Conservation (phyloP, 2,329 filamentous ascomycete species). For the Aureobasidium pullulans region DNA sequence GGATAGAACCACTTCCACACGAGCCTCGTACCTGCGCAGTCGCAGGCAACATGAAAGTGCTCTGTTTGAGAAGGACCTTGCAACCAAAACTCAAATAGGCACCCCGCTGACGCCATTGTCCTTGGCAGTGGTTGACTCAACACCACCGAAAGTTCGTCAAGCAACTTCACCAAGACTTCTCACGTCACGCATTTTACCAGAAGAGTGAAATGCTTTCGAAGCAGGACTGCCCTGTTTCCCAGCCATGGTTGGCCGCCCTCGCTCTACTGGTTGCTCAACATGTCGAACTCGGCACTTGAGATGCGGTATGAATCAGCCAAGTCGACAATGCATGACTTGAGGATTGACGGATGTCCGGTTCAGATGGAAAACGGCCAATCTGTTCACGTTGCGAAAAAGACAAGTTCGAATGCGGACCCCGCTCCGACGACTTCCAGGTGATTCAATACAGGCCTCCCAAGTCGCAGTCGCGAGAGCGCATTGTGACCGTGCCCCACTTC, state of each 20-base stretch:
- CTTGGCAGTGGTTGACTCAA: no score
- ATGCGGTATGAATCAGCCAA: neutral
- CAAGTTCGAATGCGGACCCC: neutral
- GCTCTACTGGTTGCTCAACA: neutral
- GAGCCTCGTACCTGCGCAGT: no score
- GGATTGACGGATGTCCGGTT: neutral
- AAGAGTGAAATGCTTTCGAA: neutral
- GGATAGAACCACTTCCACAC: no score
- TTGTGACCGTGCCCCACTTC: no score
- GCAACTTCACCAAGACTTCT: neutral
- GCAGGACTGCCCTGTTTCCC: neutral
- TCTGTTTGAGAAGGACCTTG: no score
- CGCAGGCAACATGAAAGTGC: no score
- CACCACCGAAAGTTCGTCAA: no score
- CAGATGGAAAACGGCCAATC: neutral
- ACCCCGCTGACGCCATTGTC: neutral
- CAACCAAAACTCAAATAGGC: no score
- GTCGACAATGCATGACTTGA: neutral
- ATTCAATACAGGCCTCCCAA: neutral
- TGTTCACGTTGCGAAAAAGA: neutral
- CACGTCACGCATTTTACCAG: neutral
- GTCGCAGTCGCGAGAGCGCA: no score
- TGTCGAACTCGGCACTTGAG: neutral
- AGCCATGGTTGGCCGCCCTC: neutral
- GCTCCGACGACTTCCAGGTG: neutral